Evolutionary conservation across 495 filamentous ascomycete genomes (phyloP), one percentile per base, ranked within the genome.

Genomic region (Hypoxylon lienhwacheense): DNA sequence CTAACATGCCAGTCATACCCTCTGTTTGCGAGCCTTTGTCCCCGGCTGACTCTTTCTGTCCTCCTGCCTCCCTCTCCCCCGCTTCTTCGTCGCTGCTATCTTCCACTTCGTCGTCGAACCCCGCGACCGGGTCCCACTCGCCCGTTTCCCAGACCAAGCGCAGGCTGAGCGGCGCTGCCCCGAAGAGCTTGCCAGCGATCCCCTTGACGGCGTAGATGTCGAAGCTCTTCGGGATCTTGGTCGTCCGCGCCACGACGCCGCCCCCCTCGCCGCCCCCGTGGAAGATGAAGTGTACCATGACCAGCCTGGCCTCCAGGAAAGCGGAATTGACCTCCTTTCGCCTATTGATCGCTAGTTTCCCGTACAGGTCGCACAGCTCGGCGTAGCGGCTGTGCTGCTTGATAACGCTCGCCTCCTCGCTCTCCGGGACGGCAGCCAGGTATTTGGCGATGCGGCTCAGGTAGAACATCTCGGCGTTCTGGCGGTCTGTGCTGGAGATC

Each of bases 401-500:
- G 5, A 86, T 71, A 6, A 88, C 77, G 1, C 66, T 63, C 2
- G 64, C 57, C 55, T 85, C 79, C n/a, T 77, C 72, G 0, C 69
- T 69, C 53, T 81, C 72, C 0, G 85, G 75, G 0, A 76, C 78
- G 7, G 75, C 75, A 11, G 86, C 82, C 14, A 96, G 73, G 60
- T 88, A 87, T 39, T 83, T 82, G 12, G 79, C 87, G 44, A 97
- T 91, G 21, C 84, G 79, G 4, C 82, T 85, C 7, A 97, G 81
- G 66, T 97, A 98, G 69, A 91, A 98, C 63, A 91, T 85, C 47
- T 98, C 93, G 8, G 88, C 90, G 60, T 97, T 90, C 35, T 78
- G 76, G 14, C 93, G 82, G 55, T 97, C 91, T 32, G 83, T 78
- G 0, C 67, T 50, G 0, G 83, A 81, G 56, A 98, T 87, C 3